Base-by-base conservation (phyloP, 1,284 basidiomycete species). In the Rhodotorula sp. region DNA sequence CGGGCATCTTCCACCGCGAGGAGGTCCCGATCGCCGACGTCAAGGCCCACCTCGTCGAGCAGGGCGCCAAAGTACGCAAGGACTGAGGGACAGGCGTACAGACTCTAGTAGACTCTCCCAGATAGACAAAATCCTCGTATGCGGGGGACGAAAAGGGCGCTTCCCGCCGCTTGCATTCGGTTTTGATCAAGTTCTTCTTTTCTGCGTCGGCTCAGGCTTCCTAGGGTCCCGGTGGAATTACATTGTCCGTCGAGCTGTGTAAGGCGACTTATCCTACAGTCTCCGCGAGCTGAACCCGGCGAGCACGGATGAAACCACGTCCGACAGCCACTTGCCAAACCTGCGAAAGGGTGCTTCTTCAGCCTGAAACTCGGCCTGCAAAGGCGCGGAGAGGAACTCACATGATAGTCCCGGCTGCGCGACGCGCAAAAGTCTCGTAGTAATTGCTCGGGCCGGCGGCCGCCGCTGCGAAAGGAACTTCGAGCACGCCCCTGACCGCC, bases 1-100 rank as follows among this genome's bases (percentile, higher is more conserved):
- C 96, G 24, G 96, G 96, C 6, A 97, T 99, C 77, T 99, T 99
- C 83, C 96, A 99, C 82, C 84, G 96, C 46, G 86, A 86, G 68
- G 91, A 98, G 80, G 93, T 98, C 24, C 82, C 82, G 26, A 84
- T 86, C 62, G 81, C 81, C 73, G 81, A 78, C 17, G 81, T 82
- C 65, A 82, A 83, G 75, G 53, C 75, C 17, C 74, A 79, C 56
- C 73, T 83, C 64, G 66, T 76, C 46, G 29, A 74, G 22, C 56
- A 30, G 30, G 69, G 69, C 22, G 66, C 78, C 57, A 68, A 60
- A 58, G 57, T 71, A 4, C 42, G 72, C 48, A 69, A 65, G 46
- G 60, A 61, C 12, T 66, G 67, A 54, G n/a, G n/a, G 5, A 8
- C 30, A 33, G 20, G 37, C 1, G 48, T 44, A 17, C 49, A 53